Conservation (phyloP, 495 filamentous ascomycete genomes). For the Penicillium steckii region DNA sequence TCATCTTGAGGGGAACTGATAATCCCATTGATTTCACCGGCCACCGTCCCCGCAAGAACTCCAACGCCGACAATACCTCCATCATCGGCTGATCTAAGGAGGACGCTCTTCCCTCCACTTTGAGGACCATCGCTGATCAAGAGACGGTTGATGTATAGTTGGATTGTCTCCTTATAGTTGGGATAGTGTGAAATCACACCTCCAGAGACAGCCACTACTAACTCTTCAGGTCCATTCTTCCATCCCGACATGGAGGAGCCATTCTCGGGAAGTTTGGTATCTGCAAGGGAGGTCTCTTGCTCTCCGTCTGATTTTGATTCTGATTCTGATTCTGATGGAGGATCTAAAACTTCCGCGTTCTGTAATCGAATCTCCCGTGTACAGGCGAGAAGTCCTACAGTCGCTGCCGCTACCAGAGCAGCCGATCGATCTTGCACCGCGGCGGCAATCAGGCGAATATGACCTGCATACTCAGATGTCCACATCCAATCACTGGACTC, state of each 20-base stretch:
- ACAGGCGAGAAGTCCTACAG: constrained; percentile 60
- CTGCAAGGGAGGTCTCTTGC: neutral
- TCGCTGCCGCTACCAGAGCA: constrained; percentile 62
- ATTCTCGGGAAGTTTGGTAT: neutral
- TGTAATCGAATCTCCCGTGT: constrained; percentile 54
- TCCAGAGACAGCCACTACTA: constrained; percentile 70
- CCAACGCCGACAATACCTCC: constrained; percentile 71
- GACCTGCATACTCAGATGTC: constrained; percentile 52
- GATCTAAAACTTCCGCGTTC: neutral
- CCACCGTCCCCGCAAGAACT: constrained; percentile 56
- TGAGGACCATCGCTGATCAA: constrained; percentile 48
- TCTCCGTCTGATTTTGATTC: neutral
- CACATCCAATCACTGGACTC: constrained; percentile 45
- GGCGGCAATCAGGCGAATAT: constrained; percentile 53
- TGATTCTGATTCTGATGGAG: neutral
- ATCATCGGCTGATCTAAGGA: constrained; percentile 63
- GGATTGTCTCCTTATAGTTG: constrained; percentile 60
- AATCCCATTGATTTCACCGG: constrained; percentile 29
- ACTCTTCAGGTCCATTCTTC: constrained; percentile 46
- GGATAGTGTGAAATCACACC: constrained; percentile 72
- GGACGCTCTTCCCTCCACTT: constrained; percentile 50
- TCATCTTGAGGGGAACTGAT: constrained; percentile 22
- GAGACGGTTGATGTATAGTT: constrained; percentile 60
- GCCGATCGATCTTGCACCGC: constrained; percentile 62
- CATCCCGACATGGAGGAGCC: constrained; percentile 17